Conservation (phyloP, 2,329 filamentous ascomycete species). For the Fonsecaea pedrosoi region DNA sequence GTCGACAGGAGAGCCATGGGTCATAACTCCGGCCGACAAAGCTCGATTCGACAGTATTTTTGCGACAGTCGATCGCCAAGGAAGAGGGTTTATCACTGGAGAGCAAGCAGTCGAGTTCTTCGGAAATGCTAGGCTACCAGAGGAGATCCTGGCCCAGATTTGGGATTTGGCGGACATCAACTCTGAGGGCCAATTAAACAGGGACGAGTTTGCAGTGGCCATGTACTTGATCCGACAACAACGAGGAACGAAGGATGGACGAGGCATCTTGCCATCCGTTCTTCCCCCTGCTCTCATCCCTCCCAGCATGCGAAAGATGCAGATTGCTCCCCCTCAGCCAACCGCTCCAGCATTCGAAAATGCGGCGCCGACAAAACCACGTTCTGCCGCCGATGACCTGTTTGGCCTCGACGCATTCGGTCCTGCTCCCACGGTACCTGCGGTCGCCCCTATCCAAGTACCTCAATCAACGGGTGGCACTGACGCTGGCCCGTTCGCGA, state of each 20-base stretch:
- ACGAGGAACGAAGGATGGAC: conserved; percentile 70
- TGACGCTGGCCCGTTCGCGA: conserved; percentile 60
- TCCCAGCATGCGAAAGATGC: conserved; percentile 75
- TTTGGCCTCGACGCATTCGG: conserved; percentile 85
- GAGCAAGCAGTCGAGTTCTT: conserved; percentile 95
- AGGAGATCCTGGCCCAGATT: conserved; percentile 89
- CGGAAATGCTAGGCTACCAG: conserved; percentile 85
- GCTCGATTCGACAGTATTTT: conserved; percentile 86
- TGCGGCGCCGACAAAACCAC: conserved; percentile 60
- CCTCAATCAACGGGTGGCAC: conserved; percentile 78
- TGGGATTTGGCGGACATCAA: conserved; percentile 97
- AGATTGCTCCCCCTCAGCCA: conserved; percentile 49
- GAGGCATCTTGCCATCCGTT: conserved; percentile 70
- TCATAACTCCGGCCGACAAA: conserved; percentile 83
- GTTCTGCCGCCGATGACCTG: conserved; percentile 88
- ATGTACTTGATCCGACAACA: conserved; percentile 97
- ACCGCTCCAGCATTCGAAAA: conserved; percentile 54
- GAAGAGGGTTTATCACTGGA: conserved; percentile 84
- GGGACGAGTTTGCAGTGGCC: conserved; percentile 93
- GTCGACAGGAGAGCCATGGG: conserved; percentile 74
- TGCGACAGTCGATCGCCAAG: conserved; percentile 77
- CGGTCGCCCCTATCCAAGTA: conserved; percentile 55
- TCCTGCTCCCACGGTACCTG: conserved; percentile 52
- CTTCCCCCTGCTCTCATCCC: conserved; percentile 83
- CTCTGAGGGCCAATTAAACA: conserved; percentile 81